Evolutionary conservation across 257 asterid species (phyloP), one percentile per base, ranked within the genome.

Genomic region (Solanum pinnatisectum): DNA sequence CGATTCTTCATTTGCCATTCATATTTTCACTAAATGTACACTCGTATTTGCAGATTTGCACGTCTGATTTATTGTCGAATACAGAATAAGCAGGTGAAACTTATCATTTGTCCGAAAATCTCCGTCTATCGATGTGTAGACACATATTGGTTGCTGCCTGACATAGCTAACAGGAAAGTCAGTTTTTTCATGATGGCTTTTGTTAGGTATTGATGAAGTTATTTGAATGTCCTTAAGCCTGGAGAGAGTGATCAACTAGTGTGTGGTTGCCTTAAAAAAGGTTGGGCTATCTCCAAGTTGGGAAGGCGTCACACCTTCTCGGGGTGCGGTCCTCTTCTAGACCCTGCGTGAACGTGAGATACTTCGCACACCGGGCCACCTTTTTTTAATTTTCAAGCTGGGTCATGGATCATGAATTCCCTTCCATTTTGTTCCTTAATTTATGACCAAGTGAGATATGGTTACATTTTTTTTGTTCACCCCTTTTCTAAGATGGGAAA

Each of bases 141-240:
- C 71, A 72, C 68, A 73, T 32, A 86, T 84, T 46, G 83, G 25
- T 63, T 33, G 30, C 44, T 70, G 3, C 46, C 5, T 70, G 77
- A 52, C 67, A 44, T 73, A 56, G 85, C 77, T 89, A 37, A 77
- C 87, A 84, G 70, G 87, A 87, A 85, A 91, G 95, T 89, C 95
- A 88, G 89, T 84, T 90, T 90, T 30, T 90, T 91, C 37, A 68
- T 68, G 89, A 91, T 91, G 94, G 89, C 94, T 92, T 90, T 44
- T 79, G 84, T 79, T 44, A 25, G 44, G 65, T 44, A 74, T 74
- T 74, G 12, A 0, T 79, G 25, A 78, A 78, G 14, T 79, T 79
- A 79, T 25, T 15, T 27, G 40, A 44, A 18, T 49, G 32, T 46
- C 68, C 68, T 81, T 30, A 46, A 2, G 68, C 42, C 40, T 14